phyloP scores from a whole-genome alignment of 176 grass and related monocot genomes.

The Oryza longistaminata region DNA sequence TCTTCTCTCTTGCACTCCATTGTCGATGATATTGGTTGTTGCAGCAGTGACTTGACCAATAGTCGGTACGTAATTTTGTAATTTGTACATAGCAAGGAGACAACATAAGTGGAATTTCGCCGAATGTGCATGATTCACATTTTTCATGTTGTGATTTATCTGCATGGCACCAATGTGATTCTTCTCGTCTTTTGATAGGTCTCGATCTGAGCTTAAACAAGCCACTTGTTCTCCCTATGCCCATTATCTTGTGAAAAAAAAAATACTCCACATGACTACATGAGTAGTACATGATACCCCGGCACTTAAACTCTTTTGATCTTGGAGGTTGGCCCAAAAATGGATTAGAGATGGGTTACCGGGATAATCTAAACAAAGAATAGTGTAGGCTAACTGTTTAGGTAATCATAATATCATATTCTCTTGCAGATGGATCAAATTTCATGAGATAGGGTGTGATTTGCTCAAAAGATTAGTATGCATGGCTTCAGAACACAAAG shows the following conservation, averaged over 20 bases:
- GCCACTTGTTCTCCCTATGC: background rate
- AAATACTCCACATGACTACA: background rate
- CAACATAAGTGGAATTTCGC: slow-evolving; percentile 22
- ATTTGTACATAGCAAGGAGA: slow-evolving; percentile 51
- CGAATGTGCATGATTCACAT: slow-evolving; percentile 1
- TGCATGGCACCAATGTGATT: background rate
- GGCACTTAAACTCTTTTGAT: background rate
- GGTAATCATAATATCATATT: background rate
- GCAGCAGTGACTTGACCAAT: slow-evolving; percentile 11
- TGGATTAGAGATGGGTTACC: background rate
- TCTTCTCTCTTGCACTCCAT: background rate
- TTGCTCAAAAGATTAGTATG: background rate
- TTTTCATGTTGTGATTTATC: slow-evolving; percentile 1
- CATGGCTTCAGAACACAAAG: background rate
- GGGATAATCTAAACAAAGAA: background rate
- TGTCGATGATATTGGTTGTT: slow-evolving; percentile 32
- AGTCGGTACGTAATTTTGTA: background rate
- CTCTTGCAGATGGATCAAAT: background rate
- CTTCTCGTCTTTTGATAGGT: background rate
- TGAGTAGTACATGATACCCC: background rate
- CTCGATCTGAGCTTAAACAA: background rate
- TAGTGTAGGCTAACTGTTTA: background rate
- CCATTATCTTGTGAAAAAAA: no score
- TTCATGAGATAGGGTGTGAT: background rate
- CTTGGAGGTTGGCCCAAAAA: background rate